Evolutionary conservation across 2,329 filamentous ascomycete species (phyloP).

Genomic region (Ceratocystis colombiana): DNA sequence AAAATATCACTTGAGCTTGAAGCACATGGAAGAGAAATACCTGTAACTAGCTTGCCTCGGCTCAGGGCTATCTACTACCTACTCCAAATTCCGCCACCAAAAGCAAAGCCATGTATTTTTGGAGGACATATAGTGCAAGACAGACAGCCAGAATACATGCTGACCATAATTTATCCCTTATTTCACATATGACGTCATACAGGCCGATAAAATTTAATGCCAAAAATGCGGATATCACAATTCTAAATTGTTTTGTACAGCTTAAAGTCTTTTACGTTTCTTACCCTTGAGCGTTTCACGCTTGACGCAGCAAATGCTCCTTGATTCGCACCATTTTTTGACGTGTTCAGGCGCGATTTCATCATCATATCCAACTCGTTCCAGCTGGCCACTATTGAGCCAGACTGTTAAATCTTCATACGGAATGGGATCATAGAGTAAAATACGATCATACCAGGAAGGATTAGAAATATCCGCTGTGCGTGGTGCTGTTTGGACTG

Average conservation of each 20-base stretch:
- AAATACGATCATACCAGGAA: conserved; percentile 85
- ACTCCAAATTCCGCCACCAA: background rate
- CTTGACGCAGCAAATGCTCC: conserved; percentile 76
- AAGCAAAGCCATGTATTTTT: background rate
- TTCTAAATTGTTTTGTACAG: background rate
- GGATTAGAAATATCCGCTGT: conserved; percentile 42
- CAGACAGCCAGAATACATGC: too few species aligned
- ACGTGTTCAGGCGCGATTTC: conserved; percentile 57
- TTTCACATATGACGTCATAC: background rate
- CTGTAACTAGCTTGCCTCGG: background rate
- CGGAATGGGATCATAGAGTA: conserved; percentile 84
- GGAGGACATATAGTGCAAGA: background rate
- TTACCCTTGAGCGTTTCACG: conserved; percentile 45
- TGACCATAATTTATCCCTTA: background rate
- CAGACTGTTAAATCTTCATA: conserved; percentile 76
- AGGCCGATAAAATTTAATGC: background rate
- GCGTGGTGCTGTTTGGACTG: conserved; percentile 43
- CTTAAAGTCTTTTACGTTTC: conserved; percentile 42
- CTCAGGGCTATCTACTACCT: background rate
- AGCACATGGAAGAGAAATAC: background rate
- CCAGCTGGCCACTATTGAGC: conserved; percentile 64
- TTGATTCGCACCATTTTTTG: conserved; percentile 81
- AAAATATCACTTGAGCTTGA: background rate
- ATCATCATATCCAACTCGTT: conserved; percentile 52
- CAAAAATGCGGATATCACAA: background rate